Evolutionary conservation across 116 monocot species (phyloP), one percentile per base, ranked within the genome.

Genomic region (Posidonia oceanica): DNA sequence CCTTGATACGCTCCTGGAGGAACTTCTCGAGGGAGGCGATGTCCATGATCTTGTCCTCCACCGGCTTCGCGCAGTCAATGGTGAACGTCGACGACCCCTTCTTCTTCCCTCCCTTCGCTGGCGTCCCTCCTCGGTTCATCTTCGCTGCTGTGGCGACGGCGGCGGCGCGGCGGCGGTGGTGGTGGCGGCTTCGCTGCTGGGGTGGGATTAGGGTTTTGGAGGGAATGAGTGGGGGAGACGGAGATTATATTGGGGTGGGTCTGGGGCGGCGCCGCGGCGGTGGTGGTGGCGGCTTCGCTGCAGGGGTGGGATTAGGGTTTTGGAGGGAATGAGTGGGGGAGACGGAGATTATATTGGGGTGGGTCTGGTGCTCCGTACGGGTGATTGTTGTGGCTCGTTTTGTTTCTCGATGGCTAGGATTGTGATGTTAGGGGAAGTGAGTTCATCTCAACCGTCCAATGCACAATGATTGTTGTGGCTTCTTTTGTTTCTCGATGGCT

Each of bases 1-100:
- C 91, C 81, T 91, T 87, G 83, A 91, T 85, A 18, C 91, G 76
- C 75, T 91, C 91, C 83, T 87, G 91, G 5, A 91, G 91, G 70
- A 91, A 91, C 77, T 91, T 91, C 83, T 91, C 91, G 37, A 91
- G 77, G 54, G 85, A 87, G 15, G 91, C 91, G 67, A 91, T 83
- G 29, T 29, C 29, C 29, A 29, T 29, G 29, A 29, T 29, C 29
- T 29, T 29, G 29, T 29, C 29, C 29, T 87, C 91, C 55, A 87
- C 91, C 10, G 91, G 91, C 77, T 91, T 91, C 61, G 81, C 74
- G 75, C 91, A 91, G 57, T 91, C 91, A 71, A 87, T 83, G 5
- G 81, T 77, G 79, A 91, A 91, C 56, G 85, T 83, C 14, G 80
- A 64, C 4, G 68, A 68, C 74, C 80, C 83, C 82, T 86, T 86